Percentiles rank a stretch among this genome's conserved stretches.
Conservation (phyloP, 208 protist species). For the Acanthamoeba royreba region DNA sequence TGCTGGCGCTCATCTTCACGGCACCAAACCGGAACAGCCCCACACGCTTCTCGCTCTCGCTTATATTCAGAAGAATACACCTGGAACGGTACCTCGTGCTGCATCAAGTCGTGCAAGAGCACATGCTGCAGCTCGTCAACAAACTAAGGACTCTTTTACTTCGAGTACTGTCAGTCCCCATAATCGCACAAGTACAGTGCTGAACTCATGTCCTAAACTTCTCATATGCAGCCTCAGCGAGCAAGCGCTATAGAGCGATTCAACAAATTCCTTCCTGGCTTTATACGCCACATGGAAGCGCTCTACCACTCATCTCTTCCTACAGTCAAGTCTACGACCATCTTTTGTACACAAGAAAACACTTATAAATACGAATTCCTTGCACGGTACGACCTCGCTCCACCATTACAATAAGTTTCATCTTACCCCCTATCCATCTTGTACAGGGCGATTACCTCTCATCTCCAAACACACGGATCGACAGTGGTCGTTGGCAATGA, state of each 20-base stretch:
- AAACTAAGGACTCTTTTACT: background rate
- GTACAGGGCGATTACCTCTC: conserved; percentile 30
- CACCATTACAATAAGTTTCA: background rate
- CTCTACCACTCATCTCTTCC: background rate
- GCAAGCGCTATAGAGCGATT: background rate
- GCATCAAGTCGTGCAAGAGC: conserved; percentile 36
- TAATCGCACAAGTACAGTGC: background rate
- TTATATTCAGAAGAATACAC: background rate
- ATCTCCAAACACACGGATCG: conserved; percentile 42
- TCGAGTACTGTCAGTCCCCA: too few relatives aligned
- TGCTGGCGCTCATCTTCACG: conserved; percentile 39
- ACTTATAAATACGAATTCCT: conserved; percentile 15
- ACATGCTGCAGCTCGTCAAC: background rate
- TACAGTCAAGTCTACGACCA: background rate
- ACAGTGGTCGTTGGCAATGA: conserved; percentile 35
- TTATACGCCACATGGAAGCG: background rate
- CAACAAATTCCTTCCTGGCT: background rate
- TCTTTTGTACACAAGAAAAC: conserved; percentile 38
- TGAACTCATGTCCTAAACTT: too few relatives aligned
- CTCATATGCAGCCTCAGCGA: background rate
- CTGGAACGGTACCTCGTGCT: conserved; percentile 33
- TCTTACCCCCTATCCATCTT: too few relatives aligned
- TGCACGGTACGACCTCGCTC: background rate
- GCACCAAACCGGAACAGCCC: background rate
- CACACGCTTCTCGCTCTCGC: conserved; percentile 31